Conservation (phyloP, 805 yeast genomes). For the Saturnispora gosingensis region DNA sequence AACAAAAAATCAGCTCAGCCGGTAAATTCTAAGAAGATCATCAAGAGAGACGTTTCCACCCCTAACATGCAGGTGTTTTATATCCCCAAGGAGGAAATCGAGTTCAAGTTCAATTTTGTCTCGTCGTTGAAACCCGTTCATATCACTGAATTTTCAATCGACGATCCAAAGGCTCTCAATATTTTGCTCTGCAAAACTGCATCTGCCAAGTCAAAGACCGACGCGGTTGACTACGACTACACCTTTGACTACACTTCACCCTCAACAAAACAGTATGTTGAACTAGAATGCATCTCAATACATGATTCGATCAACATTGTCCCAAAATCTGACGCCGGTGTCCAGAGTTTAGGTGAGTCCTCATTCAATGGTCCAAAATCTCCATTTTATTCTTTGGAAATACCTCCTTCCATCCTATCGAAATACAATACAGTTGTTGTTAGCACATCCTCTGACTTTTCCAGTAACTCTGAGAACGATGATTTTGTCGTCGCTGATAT, state of each 20-base stretch:
- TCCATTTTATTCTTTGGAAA: slow-evolving; percentile 43
- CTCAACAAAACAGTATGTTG: slow-evolving; percentile 29
- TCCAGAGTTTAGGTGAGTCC: slow-evolving; percentile 38
- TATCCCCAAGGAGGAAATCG: slow-evolving; percentile 24
- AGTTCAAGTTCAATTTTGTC: slow-evolving; percentile 24
- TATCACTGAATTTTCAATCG: slow-evolving; percentile 11
- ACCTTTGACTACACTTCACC: slow-evolving; percentile 32
- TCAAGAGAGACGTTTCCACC: slow-evolving; percentile 14
- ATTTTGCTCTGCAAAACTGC: slow-evolving; percentile 24
- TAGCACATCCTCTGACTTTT: slow-evolving; percentile 26
- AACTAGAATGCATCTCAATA: slow-evolving; percentile 40
- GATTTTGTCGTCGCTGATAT: slow-evolving; percentile 34
- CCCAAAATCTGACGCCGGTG: slow-evolving; percentile 41
- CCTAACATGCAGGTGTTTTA: slow-evolving; percentile 30
- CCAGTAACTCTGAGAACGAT: neutral
- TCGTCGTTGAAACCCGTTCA: slow-evolving; percentile 24
- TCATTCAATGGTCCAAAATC: slow-evolving; percentile 39
- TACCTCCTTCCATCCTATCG: slow-evolving; percentile 31
- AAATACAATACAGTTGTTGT: slow-evolving; percentile 44
- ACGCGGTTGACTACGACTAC: slow-evolving; percentile 11
- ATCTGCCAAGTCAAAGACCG: slow-evolving; percentile 12
- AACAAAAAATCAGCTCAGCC: slow-evolving; percentile 23
- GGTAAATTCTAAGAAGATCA: slow-evolving; percentile 14
- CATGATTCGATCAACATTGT: slow-evolving; percentile 30
- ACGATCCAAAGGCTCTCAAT: slow-evolving; percentile 22